Conservation (phyloP, 2,329 filamentous ascomycete species). For the Pestalotiopsis sp. region DNA sequence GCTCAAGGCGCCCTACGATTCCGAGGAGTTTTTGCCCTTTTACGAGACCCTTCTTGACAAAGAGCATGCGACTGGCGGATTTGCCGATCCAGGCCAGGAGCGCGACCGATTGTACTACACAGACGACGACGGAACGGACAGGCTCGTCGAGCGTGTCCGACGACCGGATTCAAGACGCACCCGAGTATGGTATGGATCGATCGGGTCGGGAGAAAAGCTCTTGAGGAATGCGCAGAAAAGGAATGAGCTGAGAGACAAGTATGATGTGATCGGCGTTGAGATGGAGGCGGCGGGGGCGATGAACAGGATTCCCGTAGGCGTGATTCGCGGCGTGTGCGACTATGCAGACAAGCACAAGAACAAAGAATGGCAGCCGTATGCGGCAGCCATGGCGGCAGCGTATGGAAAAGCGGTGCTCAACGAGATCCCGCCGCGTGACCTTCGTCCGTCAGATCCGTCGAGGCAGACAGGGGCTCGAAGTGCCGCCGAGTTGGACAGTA, state of each 20-base stretch:
- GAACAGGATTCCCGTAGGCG: constrained; percentile 35
- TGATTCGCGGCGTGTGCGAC: constrained; percentile 37
- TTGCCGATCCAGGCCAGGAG: constrained; percentile 35
- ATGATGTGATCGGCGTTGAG: constrained; percentile 34
- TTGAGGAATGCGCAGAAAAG: constrained; percentile 27
- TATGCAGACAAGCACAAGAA: constrained; percentile 37
- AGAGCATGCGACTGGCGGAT: constrained; percentile 25
- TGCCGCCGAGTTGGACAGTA: background rate
- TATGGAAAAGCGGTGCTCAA: constrained; percentile 18
- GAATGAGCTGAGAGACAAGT: constrained; percentile 22
- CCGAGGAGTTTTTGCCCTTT: constrained; percentile 22
- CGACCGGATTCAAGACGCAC: constrained; percentile 27
- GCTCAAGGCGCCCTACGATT: constrained; percentile 25
- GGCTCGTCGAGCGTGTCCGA: constrained; percentile 16
- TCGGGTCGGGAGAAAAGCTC: constrained; percentile 36
- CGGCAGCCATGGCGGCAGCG: constrained; percentile 35
- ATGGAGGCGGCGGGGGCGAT: constrained; percentile 30
- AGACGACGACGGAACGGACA: constrained; percentile 11
- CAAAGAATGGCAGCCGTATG: constrained; percentile 38
- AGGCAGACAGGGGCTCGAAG: background rate
- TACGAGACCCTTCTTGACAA: constrained; percentile 28
- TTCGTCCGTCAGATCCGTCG: background rate
- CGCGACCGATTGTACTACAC: constrained; percentile 27
- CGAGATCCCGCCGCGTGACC: constrained; percentile 2
- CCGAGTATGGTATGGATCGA: constrained; percentile 36